Percentiles rank a stretch among this genome's conserved stretches.
These are phyloP conservation scores for Fusarium torreyae DNA, from an alignment of 2,329 filamentous ascomycete species.

Conservation along the genomic window DNA sequence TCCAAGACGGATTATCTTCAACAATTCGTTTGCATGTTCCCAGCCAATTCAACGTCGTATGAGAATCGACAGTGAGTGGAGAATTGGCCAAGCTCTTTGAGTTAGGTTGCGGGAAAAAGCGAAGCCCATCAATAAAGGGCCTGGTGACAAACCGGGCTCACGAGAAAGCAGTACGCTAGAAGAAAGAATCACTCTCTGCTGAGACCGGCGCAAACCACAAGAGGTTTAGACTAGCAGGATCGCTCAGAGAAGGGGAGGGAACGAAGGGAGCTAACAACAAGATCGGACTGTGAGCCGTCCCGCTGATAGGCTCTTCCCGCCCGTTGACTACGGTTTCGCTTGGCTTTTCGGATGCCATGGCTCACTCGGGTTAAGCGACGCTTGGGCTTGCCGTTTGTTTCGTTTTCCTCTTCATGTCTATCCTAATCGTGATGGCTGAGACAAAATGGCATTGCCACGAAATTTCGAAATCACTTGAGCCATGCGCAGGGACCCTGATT, in stretches of 20 bases:
- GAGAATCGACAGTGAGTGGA: conserved; percentile 22
- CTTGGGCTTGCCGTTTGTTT: conserved; percentile 39
- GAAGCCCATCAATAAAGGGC: conserved; percentile 22
- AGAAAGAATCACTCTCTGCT: conserved; percentile 22
- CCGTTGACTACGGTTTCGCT: conserved; percentile 28
- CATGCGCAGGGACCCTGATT: conserved; percentile 8
- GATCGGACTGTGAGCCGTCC: conserved; percentile 42
- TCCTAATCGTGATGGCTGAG: conserved; percentile 19
- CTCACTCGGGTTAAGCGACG: conserved; percentile 28
- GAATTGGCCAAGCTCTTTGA: conserved; percentile 7
- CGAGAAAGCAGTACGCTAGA: conserved; percentile 24
- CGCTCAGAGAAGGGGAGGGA: conserved; percentile 1
- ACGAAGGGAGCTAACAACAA: conserved; percentile 22
- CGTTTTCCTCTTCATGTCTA: conserved; percentile 23
- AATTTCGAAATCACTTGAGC: conserved; percentile 1
- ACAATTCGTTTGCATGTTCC: background rate
- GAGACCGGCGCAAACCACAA: conserved; percentile 32
- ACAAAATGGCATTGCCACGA: conserved; percentile 12
- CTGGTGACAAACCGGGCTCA: conserved; percentile 17
- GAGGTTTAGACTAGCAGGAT: conserved; percentile 31
- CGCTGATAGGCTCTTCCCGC: conserved; percentile 45
- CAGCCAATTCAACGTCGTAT: background rate
- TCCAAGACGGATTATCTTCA: background rate
- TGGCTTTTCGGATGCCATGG: conserved; percentile 28
- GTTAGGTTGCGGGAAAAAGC: conserved; percentile 33